Percentiles rank a stretch among this genome's conserved stretches.
These are phyloP conservation scores for Lactarius akahatsu DNA, from an alignment of 768 basidiomycete species.

Conservation along the genomic window DNA sequence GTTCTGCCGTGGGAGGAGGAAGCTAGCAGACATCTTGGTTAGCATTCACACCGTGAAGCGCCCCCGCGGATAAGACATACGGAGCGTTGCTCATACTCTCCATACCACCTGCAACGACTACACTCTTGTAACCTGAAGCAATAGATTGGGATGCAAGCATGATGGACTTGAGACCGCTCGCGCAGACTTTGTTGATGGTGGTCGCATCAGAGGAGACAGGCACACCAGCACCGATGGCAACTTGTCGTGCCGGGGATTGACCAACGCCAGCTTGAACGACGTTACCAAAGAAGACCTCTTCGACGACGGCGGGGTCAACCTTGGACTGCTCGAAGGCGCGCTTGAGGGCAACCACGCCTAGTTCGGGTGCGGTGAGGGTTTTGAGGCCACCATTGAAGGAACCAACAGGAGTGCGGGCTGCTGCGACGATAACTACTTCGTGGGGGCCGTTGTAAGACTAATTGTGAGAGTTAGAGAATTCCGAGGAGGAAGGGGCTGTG, in stretches of 20 bases:
- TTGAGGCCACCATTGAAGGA: conserved; percentile 91
- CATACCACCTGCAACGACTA: conserved; percentile 96
- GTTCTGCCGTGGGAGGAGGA: conserved; percentile 78
- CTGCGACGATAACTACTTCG: conserved; percentile 93
- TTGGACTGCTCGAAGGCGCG: conserved; percentile 81
- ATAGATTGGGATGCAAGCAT: conserved; percentile 93
- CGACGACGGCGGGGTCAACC: conserved; percentile 77
- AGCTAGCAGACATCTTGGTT: conserved; percentile 44
- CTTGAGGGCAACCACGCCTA: conserved; percentile 86
- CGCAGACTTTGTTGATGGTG: conserved; percentile 99
- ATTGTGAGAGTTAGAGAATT: conserved; percentile 14
- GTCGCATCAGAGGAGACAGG: conserved; percentile 88
- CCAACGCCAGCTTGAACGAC: conserved; percentile 97
- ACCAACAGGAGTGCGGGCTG: conserved; percentile 91
- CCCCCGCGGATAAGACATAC: conserved; percentile 53
- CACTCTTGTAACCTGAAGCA: conserved; percentile 75
- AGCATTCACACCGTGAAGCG: conserved; percentile 3
- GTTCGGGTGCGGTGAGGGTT: conserved; percentile 84
- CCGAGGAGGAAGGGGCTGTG: not conserved
- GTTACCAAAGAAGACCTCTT: conserved; percentile 97
- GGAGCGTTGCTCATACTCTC: conserved; percentile 99
- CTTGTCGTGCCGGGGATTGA: conserved; percentile 97
- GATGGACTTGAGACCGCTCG: conserved; percentile 94
- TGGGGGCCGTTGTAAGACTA: conserved; percentile 46
- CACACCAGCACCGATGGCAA: conserved; percentile 88